Evolutionary conservation across 2,329 filamentous ascomycete species (phyloP).

Genomic region (Graphium sp.): DNA sequence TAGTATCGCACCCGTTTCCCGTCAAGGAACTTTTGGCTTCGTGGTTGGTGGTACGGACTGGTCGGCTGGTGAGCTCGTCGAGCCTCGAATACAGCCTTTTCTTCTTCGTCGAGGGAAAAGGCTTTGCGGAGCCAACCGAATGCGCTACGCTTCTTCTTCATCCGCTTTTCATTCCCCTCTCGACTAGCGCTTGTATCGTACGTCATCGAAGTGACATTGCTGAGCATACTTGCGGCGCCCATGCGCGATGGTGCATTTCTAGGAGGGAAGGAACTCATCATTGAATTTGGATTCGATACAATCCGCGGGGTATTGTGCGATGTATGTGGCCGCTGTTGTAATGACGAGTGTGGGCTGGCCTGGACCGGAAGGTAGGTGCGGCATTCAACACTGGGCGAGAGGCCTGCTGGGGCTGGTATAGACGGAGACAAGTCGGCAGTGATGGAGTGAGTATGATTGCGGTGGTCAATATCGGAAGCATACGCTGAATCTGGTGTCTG

Average conservation of each 20-base stretch:
- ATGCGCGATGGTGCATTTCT: constrained; percentile 34
- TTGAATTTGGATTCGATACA: constrained; percentile 8
- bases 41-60: constrained; percentile 30
- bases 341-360: constrained; percentile 44
- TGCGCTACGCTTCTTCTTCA: constrained; percentile 52
- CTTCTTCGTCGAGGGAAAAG: constrained; percentile 47
- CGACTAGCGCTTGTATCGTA: constrained; percentile 17
- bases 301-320: constrained; percentile 13
- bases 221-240: constrained; percentile 38
- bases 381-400: constrained; percentile 18
- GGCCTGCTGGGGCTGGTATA: constrained; percentile 10
- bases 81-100: constrained; percentile 41
- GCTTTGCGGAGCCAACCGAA: constrained; percentile 55
- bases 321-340: constrained; percentile 43
- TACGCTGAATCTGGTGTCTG: constrained; percentile 28
- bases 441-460: constrained; percentile 17
- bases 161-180: constrained; percentile 16
- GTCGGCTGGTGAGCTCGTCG: constrained; percentile 25
- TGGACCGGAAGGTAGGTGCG: constrained; percentile 46
- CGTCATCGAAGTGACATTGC: constrained; percentile 31
- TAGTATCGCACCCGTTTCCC: constrained; percentile 28
- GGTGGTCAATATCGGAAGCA: constrained; percentile 26
- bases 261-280: constrained; percentile 19
- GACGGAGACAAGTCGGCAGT: constrained; percentile 13
- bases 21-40: constrained; percentile 37